Conservation (phyloP, 306 rosid species). For the Dicorynia guianensis region DNA sequence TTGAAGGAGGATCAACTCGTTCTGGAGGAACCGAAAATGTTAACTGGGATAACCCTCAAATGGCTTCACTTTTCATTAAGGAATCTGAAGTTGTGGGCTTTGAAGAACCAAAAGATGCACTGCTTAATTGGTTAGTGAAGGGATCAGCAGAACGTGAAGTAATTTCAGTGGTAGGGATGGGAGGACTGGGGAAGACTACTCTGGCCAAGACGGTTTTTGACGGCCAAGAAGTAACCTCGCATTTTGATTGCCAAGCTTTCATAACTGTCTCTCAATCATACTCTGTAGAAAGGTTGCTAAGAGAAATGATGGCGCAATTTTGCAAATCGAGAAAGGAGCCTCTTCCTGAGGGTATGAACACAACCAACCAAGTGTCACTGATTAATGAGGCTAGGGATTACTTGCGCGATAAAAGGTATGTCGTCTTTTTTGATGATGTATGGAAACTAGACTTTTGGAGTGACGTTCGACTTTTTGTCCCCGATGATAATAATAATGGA, state of each 20-base stretch:
- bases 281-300: background rate
- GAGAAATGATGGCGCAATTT: background rate
- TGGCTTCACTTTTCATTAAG: background rate
- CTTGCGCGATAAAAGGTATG: background rate
- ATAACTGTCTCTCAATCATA: background rate
- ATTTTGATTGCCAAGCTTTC: background rate
- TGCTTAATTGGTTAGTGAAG: background rate
- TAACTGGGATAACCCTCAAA: slow-evolving; percentile 2
- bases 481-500: background rate
- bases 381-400: background rate
- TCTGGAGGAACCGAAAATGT: too few species aligned
- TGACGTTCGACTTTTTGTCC: background rate
- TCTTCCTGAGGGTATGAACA: background rate
- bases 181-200: slow-evolving; percentile 20
- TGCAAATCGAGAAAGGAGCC: background rate
- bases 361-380: fast-evolving
- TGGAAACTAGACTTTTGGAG: slow-evolving; percentile 13
- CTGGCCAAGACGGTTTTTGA: background rate
- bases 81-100: background rate
- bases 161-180: slow-evolving; percentile 29
- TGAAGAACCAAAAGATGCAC: background rate
- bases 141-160: background rate
- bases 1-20: too few species aligned
- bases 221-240: background rate
- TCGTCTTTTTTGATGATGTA: slow-evolving; percentile 11